phyloP scores from a whole-genome alignment of 164 flowering plant genomes.

The Umbellularia californica region DNA sequence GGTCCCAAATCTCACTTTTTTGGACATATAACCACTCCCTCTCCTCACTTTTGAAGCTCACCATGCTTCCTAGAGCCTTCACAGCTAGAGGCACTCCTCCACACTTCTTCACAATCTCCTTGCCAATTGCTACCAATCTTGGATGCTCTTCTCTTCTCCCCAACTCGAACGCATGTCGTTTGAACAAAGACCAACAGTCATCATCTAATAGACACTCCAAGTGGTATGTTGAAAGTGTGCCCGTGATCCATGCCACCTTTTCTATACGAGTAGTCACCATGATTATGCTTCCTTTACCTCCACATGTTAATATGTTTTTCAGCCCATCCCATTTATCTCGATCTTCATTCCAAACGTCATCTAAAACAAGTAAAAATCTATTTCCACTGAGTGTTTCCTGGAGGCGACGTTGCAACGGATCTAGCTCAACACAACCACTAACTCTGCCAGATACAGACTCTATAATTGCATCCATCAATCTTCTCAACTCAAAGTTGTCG shows the following conservation, averaged over 20 bases:
- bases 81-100: constrained; percentile 17
- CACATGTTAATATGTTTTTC: background rate
- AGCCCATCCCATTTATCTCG: constrained; percentile 3
- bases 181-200: constrained; percentile 11
- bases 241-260: constrained; percentile 10
- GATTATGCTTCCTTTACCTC: constrained; percentile 11
- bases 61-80: constrained; percentile 12
- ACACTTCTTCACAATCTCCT: constrained; percentile 16
- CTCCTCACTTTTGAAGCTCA: constrained; percentile 9
- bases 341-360: constrained; percentile 19
- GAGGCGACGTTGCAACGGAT: constrained; percentile 5
- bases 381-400: constrained; percentile 4
- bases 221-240: background rate
- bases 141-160: background rate
- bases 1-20: constrained; percentile 17
- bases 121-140: constrained; percentile 3
- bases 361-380: constrained; percentile 15
- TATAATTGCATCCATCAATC: constrained; percentile 1
- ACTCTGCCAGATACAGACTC: background rate
- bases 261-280: constrained; percentile 16
- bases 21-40: constrained; percentile 14
- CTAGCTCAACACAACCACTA: background rate
- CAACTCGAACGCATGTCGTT: background rate
- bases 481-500: background rate
- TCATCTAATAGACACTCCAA: constrained; percentile 7